Percentiles rank a stretch among this genome's conserved stretches.
Conservation (phyloP, 2,329 filamentous ascomycete species). For the Trichoderma pleuroti region DNA sequence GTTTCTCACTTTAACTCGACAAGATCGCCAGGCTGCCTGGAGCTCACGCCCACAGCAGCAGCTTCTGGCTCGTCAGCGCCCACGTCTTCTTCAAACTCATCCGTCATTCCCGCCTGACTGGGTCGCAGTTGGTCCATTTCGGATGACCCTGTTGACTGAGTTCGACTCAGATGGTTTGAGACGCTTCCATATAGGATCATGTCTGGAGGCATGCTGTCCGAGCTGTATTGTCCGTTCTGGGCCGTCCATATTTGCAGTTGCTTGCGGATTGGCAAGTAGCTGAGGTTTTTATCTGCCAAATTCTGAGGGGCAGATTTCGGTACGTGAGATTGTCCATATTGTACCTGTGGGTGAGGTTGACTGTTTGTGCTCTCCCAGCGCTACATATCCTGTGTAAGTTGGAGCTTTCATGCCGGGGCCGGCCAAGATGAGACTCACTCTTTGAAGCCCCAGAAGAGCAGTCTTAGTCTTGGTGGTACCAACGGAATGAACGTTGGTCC, state of each 20-base stretch:
- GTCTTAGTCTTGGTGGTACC: not conserved
- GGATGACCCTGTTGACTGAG: slow-evolving; percentile 34
- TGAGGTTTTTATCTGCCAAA: not conserved
- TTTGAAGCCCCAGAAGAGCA: not conserved
- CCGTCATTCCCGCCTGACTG: slow-evolving; percentile 25
- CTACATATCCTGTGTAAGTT: slow-evolving; percentile 17
- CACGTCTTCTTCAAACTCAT: slow-evolving; percentile 29
- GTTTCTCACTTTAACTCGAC: slow-evolving; percentile 44
- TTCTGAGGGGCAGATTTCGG: not conserved
- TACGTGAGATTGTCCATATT: slow-evolving; percentile 13
- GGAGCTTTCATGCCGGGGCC: not conserved
- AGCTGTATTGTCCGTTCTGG: slow-evolving; percentile 31
- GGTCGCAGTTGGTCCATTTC: slow-evolving; percentile 31
- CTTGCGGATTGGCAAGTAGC: slow-evolving; percentile 36
- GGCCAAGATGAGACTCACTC: not conserved
- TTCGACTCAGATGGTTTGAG: slow-evolving; percentile 32
- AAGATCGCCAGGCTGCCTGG: slow-evolving; percentile 45
- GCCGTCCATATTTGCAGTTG: slow-evolving; percentile 42
- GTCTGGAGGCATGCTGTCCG: slow-evolving; percentile 26
- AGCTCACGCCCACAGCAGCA: slow-evolving; percentile 27
- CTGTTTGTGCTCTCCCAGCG: slow-evolving; percentile 21
- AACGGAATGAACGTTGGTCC: not conserved
- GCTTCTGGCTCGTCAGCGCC: slow-evolving; percentile 27
- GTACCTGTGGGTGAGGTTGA: not conserved
- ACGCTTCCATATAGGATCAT: slow-evolving; percentile 27